Evolutionary conservation across 805 yeast genomes (phyloP).

Genomic region (Naumovozyma castellii): DNA sequence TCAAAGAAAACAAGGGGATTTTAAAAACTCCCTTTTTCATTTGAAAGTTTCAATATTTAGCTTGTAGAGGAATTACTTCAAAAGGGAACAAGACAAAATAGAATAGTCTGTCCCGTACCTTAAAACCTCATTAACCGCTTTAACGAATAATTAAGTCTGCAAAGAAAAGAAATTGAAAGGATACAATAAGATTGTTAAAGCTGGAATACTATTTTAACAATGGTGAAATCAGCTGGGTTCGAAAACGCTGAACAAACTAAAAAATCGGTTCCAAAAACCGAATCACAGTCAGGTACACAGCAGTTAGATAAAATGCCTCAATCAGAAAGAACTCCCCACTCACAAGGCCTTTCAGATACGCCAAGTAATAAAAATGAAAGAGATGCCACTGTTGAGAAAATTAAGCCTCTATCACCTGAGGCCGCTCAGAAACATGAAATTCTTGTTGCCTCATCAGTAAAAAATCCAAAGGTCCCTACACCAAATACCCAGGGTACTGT

Average conservation of each 20-base stretch:
- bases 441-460: slow-evolving; percentile 20
- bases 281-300: too few species aligned
- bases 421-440: slow-evolving; percentile 2
- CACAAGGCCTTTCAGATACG: too few species aligned
- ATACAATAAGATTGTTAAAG: too few species aligned
- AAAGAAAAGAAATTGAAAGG: too few species aligned
- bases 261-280: not conserved
- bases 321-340: too few species aligned
- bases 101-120: too few species aligned
- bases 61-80: too few species aligned
- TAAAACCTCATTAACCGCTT: not conserved
- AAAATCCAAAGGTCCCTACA: slow-evolving; percentile 14
- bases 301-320: too few species aligned
- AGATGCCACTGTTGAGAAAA: not conserved
- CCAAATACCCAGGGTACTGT: slow-evolving; percentile 22
- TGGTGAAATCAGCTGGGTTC: not conserved
- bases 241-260: not conserved
- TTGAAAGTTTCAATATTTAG: too few species aligned
- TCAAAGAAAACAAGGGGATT: not conserved
- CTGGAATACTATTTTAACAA: not conserved
- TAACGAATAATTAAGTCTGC: not conserved
- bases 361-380: too few species aligned
- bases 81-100: too few species aligned
- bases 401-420: not conserved
- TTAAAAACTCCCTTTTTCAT: not conserved